Evolutionary conservation across 495 filamentous ascomycete species (phyloP).

Genomic region (Penicillium pancosmium): DNA sequence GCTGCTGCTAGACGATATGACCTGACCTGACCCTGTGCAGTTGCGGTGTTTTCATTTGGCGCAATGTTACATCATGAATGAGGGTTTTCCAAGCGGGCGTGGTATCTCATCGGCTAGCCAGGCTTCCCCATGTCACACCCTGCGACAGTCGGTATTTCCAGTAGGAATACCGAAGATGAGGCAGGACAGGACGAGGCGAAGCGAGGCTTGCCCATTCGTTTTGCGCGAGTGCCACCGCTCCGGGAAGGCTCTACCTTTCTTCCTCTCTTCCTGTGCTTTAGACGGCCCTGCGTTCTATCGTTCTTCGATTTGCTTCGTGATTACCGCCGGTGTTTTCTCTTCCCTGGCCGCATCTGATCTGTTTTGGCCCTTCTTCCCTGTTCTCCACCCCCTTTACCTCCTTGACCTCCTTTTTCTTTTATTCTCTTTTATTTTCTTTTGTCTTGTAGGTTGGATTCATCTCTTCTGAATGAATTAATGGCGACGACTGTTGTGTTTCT

Average conservation of each 20-base stretch:
- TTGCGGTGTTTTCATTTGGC: conserved; percentile 37
- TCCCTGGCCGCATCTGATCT: conserved; percentile 31
- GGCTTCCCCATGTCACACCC: conserved; percentile 13
- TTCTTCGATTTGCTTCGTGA: conserved; percentile 32
- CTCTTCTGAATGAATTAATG: conserved; percentile 47
- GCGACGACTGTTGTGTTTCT: conserved; percentile 32
- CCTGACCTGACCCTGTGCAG: conserved; percentile 13
- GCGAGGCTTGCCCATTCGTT: conserved; percentile 21
- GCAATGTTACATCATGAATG: conserved; percentile 35
- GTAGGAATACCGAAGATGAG: conserved; percentile 10
- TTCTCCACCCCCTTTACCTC: conserved; percentile 15
- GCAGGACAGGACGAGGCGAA: conserved; percentile 12
- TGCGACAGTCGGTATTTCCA: conserved; percentile 23
- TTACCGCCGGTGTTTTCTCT: conserved; percentile 33
- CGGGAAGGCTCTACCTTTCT: conserved; percentile 22
- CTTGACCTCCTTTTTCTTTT: conserved; percentile 11
- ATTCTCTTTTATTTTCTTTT: conserved; percentile 19
- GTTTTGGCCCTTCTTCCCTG: conserved; percentile 34
- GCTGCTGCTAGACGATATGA: conserved; percentile 80
- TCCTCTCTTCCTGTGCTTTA: conserved; percentile 40
- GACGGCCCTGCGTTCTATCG: conserved; percentile 39
- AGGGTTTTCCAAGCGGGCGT: conserved; percentile 25
- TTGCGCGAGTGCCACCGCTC: conserved; percentile 19
- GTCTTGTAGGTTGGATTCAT: conserved; percentile 49
- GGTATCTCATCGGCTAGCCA: conserved; percentile 22